A percentile compares a stretch with the other conserved stretches of the same genome.
Conservation (phyloP, 2,329 filamentous ascomycete genomes). For the Fusarium sp. region DNA sequence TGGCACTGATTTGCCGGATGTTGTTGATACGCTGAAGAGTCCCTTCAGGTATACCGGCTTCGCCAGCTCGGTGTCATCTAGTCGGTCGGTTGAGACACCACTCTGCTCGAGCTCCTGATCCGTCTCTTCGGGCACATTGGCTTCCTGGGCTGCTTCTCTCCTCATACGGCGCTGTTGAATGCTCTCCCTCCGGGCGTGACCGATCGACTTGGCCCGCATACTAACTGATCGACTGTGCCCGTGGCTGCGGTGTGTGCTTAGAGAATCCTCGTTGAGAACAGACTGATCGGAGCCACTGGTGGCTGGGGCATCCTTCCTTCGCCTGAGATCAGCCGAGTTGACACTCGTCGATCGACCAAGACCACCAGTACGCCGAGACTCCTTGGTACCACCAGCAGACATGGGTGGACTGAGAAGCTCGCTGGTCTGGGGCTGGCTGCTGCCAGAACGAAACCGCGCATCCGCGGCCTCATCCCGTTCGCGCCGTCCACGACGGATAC, state of each 20-base stretch:
- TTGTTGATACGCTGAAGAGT: conserved; percentile 96
- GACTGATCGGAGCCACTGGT: conserved; percentile 87
- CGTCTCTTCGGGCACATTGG: conserved; percentile 90
- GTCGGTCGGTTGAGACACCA: conserved; percentile 69
- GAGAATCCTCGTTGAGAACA: conserved; percentile 64
- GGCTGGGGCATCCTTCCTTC: conserved; percentile 77
- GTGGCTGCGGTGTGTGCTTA: conserved; percentile 63
- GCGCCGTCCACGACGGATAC: conserved; percentile 73
- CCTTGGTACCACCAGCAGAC: conserved; percentile 66
- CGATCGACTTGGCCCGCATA: conserved; percentile 85
- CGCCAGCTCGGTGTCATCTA: conserved; percentile 80
- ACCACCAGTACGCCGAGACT: conserved; percentile 71
- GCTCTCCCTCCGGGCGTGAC: conserved; percentile 89
- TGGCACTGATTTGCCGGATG: conserved; percentile 87
- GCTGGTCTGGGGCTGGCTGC: conserved; percentile 78
- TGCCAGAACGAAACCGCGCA: conserved; percentile 65
- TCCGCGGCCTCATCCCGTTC: conserved; percentile 64
- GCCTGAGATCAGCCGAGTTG: conserved; percentile 84
- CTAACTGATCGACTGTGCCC: conserved; percentile 70
- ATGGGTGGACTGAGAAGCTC: conserved; percentile 82
- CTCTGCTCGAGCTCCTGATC: conserved; percentile 79
- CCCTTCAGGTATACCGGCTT: conserved; percentile 97
- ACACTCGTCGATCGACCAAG: conserved; percentile 91
- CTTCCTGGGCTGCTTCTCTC: conserved; percentile 77
- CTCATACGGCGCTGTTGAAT: conserved; percentile 86